Conservation (phyloP, 1,284 basidiomycete genomes). For the Ceratobasidium sp. region DNA sequence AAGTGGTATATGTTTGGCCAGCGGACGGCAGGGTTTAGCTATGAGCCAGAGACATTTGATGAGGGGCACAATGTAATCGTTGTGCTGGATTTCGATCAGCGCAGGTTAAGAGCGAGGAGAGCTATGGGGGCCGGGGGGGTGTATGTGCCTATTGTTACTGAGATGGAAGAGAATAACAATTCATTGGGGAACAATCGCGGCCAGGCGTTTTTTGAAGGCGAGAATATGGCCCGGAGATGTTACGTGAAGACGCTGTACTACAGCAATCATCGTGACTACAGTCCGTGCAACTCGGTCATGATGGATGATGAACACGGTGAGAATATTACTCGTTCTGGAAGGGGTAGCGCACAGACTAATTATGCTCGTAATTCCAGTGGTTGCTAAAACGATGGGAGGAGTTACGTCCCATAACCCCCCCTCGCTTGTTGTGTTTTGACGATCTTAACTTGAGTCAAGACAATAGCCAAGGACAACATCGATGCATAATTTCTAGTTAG, state of each 20-base stretch:
- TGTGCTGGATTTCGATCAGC: constrained; percentile 13
- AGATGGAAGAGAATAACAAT: neutral
- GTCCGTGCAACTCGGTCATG: constrained; percentile 12
- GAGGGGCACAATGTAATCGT: neutral
- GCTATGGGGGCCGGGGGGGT: neutral
- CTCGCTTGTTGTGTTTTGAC: too few species aligned
- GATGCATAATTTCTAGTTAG: too few species aligned
- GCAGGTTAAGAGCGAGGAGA: neutral
- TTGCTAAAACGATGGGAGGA: constrained; percentile 4
- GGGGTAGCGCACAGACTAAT: neutral
- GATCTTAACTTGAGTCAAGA: too few species aligned
- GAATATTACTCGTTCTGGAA: neutral
- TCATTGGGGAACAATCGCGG: neutral
- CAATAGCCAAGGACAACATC: too few species aligned
- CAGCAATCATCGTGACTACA: neutral
- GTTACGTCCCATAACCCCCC: too few species aligned
- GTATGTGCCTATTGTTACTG: neutral
- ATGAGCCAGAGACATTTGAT: neutral
- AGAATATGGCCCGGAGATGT: neutral
- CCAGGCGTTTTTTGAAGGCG: constrained; percentile 9
- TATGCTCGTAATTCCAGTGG: neutral
- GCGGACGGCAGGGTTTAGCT: constrained; percentile 6
- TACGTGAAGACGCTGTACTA: constrained; percentile 1
- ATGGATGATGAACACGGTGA: constrained; percentile 24
- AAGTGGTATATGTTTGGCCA: constrained; percentile 26